These are phyloP conservation scores for Trichosanthes cucumerina DNA, from an alignment of 306 rosid species.

Conservation along the genomic window DNA sequence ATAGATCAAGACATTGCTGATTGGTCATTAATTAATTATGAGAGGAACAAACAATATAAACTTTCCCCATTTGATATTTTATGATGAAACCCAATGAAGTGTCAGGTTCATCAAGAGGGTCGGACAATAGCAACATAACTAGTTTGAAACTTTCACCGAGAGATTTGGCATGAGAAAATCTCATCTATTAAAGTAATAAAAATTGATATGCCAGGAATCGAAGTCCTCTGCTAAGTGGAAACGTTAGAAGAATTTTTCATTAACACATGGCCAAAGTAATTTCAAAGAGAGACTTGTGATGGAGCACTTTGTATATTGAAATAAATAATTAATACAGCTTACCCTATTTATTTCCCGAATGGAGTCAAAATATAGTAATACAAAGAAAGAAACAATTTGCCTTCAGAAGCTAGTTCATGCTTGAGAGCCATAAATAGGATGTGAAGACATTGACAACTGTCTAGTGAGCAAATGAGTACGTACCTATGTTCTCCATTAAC, in stretches of 20 bases:
- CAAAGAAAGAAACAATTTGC: not conserved
- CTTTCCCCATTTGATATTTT: not conserved
- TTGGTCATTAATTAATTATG: not conserved
- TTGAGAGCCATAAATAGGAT: not conserved
- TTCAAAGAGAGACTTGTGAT: not conserved
- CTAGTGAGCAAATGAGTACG: constrained; percentile 15
- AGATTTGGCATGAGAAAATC: not conserved
- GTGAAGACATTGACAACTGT: not conserved
- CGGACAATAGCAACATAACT: not conserved
- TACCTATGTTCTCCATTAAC: constrained; percentile 92
- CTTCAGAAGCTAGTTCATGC: not conserved
- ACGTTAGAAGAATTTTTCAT: not conserved
- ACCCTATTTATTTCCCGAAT: not conserved
- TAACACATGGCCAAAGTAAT: not conserved
- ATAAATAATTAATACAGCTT: not conserved
- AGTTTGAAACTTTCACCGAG: not conserved
- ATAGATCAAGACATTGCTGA: not conserved
- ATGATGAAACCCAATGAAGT: not conserved
- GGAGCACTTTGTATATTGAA: not conserved
- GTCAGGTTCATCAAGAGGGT: not conserved
- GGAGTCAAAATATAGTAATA: not conserved
- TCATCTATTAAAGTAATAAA: not conserved
- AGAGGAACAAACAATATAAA: not conserved
- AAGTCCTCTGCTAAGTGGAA: not conserved
- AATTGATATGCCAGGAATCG: not conserved